Evolutionary conservation across 2,329 filamentous ascomycete genomes (phyloP), one percentile per base, ranked within the genome.

Genomic region (Aspergillus costaricaensis): DNA sequence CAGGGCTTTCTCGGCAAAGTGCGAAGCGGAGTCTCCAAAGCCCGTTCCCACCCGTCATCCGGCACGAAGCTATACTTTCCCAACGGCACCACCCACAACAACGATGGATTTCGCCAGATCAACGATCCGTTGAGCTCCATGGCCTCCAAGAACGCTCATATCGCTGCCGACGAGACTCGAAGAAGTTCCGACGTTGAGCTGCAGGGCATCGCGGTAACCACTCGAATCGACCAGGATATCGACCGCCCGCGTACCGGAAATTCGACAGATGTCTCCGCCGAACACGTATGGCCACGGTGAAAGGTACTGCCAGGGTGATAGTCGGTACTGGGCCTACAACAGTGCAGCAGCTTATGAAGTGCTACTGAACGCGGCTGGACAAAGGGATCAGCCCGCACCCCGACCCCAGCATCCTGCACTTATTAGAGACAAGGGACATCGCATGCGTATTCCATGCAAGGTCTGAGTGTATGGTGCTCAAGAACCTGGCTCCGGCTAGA

Each of bases 31-130:
- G 51, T 60, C 25, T 60, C 58, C 6, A 61, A 61, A 10, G 51
- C 36, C 25, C 57, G 58, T 21, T 51, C 59, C 7, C 50, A 36
- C 9, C 51, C 51, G 6, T 53, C 51, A 12, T 47, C 51, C 36
- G 47, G 51, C 27, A 59, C 56, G 5, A 51, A 57, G 47, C 59
- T 50, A 2, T 59, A 58, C 51, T 60, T 57, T 4, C 54, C 30
- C 25, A 32, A 41, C 36, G 51, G 51, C n/a, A 25, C 38, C 10
- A 41, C 39, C 19, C 44, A 59, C 19, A 47, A 59, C 36, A 47
- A 52, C 5, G 60, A 62, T n/a, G 56, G 60, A 5, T 62, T 62
- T n/a, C 57, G 51, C 10, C 57, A 53, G 38, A 62, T 62, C 14
- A 47, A 52, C 30, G 51, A 62, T 14, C 51, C 32, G 1, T 44